phyloP scores from a whole-genome alignment of 805 yeast species.

The Candida nonsorbophila region DNA sequence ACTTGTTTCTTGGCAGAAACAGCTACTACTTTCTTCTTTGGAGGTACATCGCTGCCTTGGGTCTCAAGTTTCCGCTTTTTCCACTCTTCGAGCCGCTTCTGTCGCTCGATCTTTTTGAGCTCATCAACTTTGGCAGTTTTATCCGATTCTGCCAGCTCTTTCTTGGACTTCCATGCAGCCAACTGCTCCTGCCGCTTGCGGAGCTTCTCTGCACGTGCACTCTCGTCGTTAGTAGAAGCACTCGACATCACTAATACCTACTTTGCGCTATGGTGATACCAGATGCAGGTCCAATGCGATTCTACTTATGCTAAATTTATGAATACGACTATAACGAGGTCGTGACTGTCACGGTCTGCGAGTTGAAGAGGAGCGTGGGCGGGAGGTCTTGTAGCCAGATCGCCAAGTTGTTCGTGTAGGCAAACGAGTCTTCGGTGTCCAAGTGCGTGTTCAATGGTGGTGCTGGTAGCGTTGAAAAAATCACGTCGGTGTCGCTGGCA shows the following conservation, averaged over 20 bases:
- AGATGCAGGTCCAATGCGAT: too few relatives aligned
- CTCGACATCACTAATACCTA: too few relatives aligned
- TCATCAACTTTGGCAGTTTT: conserved; percentile 5
- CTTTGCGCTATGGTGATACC: too few relatives aligned
- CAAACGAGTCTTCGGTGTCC: conserved; percentile 60
- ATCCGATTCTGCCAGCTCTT: conserved; percentile 24
- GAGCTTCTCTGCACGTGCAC: conserved; percentile 30
- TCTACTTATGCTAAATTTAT: conserved; percentile 1
- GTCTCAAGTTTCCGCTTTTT: conserved; percentile 27
- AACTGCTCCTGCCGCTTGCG: conserved; percentile 45
- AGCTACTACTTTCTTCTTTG: conserved; percentile 3
- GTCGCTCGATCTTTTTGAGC: conserved; percentile 19
- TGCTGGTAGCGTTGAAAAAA: conserved; percentile 86
- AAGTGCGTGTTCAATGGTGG: conserved; percentile 81
- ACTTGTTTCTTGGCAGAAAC: conserved; percentile 4
- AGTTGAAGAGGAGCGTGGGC: conserved; percentile 76
- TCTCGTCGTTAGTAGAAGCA: conserved; percentile 12
- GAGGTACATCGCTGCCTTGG: conserved; percentile 1
- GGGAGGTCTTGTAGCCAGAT: conserved; percentile 81
- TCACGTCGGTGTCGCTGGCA: conserved; percentile 52
- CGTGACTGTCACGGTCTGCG: conserved; percentile 94
- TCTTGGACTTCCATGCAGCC: conserved; percentile 58
- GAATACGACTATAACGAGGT: conserved; percentile 57
- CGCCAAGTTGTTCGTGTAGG: conserved; percentile 71
- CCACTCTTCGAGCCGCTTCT: conserved; percentile 47